Evolutionary conservation across 2,329 filamentous ascomycete genomes (phyloP), one percentile per base, ranked within the genome.

Genomic region (Neocucurbitaria cava): DNA sequence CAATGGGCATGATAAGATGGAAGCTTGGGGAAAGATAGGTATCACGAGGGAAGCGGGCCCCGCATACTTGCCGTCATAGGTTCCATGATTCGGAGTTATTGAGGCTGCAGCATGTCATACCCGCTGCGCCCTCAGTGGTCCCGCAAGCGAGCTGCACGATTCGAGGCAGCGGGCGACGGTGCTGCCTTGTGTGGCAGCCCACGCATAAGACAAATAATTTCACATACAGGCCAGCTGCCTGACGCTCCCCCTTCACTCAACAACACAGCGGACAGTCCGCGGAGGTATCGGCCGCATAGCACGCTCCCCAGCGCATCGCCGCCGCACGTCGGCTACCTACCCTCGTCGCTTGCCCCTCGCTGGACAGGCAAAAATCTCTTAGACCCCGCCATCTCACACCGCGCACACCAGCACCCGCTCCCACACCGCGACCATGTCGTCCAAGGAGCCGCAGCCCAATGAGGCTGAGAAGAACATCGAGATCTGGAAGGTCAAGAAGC

Each of bases 401-500:
- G 48, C 47, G 33, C 49, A 46, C 49, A 48, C 38, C 44, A 51
- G 49, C 49, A 39, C 49, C 53, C 45, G 1, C 40, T 30, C 42
- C 56, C 49, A 50, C 59, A 55, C 64, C 62, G 62, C 71, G 62
- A 63, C 64, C 70, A 74, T 74, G 71, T 73, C 70, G 60, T 68
- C 70, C 62, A 68, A 69, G 58, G 63, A 70, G 52, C 71, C 67
- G 53, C 87, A 91, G 81, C 87, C 87, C 77, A 93, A 89, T 82
- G 95, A 98, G 81, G 94, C 94, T 70, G 95, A 99, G 87, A 98
- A 98, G 87, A 99, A 98, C 80, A 89, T 89, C 65, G 87, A 89
- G 79, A 89, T 89, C 82, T 93, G 90, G 91, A 97, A 99, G 89
- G 93, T 99, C 76, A 99, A 99, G 87, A 99, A 99, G 85, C 84